phyloP scores from a whole-genome alignment of 2,329 filamentous ascomycete species.

The Scleromitrula shiraiana region DNA sequence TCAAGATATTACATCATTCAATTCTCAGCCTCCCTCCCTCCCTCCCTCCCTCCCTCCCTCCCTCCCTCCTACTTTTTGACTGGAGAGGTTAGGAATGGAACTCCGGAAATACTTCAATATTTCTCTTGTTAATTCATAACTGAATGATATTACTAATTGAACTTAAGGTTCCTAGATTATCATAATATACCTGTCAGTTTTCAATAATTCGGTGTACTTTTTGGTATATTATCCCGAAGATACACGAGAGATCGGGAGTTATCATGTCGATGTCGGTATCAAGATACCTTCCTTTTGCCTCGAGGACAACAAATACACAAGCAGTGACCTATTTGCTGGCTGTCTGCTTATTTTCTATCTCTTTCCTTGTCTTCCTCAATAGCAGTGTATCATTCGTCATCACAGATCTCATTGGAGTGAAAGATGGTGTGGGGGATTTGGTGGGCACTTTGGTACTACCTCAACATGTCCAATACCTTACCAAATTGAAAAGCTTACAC shows the following conservation, averaged over 20 bases:
- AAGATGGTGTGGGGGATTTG: constrained; percentile 65
- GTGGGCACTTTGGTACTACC: constrained; percentile 58
- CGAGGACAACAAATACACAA: constrained; percentile 51
- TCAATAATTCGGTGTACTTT: too few species aligned
- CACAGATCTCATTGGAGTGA: constrained; percentile 70
- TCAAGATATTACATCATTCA: too few species aligned
- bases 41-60: too few species aligned
- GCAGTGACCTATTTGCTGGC: constrained; percentile 71
- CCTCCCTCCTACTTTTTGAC: too few species aligned
- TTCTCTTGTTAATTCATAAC: too few species aligned
- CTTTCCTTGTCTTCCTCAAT: constrained; percentile 85
- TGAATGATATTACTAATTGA: too few species aligned
- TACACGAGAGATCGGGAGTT: constrained; percentile 2
- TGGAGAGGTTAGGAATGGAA: too few species aligned
- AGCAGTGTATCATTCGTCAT: constrained; percentile 78
- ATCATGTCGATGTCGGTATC: constrained; percentile 15
- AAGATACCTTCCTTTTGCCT: constrained; percentile 43
- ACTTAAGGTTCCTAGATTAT: too few species aligned
- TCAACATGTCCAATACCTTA: background rate
- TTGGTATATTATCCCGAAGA: too few species aligned
- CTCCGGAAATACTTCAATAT: too few species aligned
- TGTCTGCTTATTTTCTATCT: constrained; percentile 79
- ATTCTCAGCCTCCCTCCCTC: too few species aligned
- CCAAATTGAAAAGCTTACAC: constrained; percentile 6
- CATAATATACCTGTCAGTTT: too few species aligned